Base-by-base conservation (phyloP, 192 early-diverging fungal species). In the Podila epicladia region DNA sequence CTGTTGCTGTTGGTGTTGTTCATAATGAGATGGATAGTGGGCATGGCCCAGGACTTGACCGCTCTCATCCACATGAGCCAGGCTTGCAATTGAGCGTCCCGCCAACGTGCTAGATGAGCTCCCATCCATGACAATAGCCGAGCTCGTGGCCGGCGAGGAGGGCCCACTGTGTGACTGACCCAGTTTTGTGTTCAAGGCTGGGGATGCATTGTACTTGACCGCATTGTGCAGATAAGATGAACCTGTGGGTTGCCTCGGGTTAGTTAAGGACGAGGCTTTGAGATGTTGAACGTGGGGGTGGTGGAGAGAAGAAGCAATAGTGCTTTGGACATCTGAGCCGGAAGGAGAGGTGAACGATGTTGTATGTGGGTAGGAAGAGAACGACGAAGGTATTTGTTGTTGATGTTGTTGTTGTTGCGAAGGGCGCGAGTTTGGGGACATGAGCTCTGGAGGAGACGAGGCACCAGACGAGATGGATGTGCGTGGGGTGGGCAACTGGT, bases 401-500 rank as follows among this genome's bases (percentile, higher is more conserved):
- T 57, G 64, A 28, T 66, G 66, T 19, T 57, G 45, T n/a, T 57
- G 64, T 20, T 66, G 66, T 19, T 69, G 51, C 9, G n/a, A 35
- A 45, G 8, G 48, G 69, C 13, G 45, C 37, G 48, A 45, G 55
- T 57, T 65, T 29, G 75, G 69, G 17, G 75, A 78, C 17, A 67
- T 31, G n/a, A 26, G 41, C 13, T 79, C 70, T 28, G 70, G 70
- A n/a, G 76, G 60, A 11, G 76, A 72, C 19, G 70, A 67, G 6
- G 70, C 32, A 6, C 65, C 76, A 9, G 70, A 72, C 17, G 76
- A 79, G 32, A 68, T 64, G 9, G 76, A 79, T 7, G 65, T 72
- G 15, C 76, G 67, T 24, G 76, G 76, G 22, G 76, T 79, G 8
- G 76, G 76, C 28, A 79, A 26, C n/a, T 79, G 76, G 15, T 79